Base-by-base conservation (phyloP, 2,329 filamentous ascomycete genomes). In the Aspergillus latus region DNA sequence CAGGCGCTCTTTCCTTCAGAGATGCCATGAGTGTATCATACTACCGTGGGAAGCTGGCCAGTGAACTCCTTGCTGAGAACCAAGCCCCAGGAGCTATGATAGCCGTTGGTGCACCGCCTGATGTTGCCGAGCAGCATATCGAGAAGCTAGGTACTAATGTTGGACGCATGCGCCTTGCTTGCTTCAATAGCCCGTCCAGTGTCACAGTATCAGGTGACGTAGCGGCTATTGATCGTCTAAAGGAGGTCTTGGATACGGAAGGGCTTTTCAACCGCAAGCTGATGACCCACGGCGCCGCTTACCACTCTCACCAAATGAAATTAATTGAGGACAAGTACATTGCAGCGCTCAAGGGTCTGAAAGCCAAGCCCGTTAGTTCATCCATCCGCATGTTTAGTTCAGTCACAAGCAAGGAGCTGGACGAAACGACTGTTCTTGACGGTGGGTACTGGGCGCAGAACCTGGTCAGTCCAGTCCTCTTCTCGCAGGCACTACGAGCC, bases 281-380 rank as follows among this genome's bases (percentile, higher is more conserved):
- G 13, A 54, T 54, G 45, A 54, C 52, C 10, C 52, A 54, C 5
- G 52, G 52, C 3, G 52, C 52, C 0, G 52, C 52, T 13, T 54
- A 54, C 16, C 52, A 54, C 29, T 54, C 52, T 1, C 52, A 54
- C n/a, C 52, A 54, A 16, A 54, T 54, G 52, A 47, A 54, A 16
- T 37, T 54, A 1, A 54, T 54, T 16, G 52, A 54, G 45, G 45
- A 37, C 10, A 54, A 54, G 45, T 54, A 54, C n/a, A 44, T 29
- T 10, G 9, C 45, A 4, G 45, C 39, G 2, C 16, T 54, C 10
- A 54, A 54, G 36, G 48, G 21, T 4, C 36, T 54, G 11, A 36
- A 34, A 37, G 29, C 52, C 4, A 36, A 28, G 28, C 16, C 52
- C 4, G 32, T 37, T 6, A 42, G 15, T 11, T 43, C 52, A 9